Percentiles rank a stretch among this genome's conserved stretches.
These are phyloP conservation scores for Xylaria acuta DNA, from an alignment of 495 filamentous ascomycete species.

Conservation along the genomic window DNA sequence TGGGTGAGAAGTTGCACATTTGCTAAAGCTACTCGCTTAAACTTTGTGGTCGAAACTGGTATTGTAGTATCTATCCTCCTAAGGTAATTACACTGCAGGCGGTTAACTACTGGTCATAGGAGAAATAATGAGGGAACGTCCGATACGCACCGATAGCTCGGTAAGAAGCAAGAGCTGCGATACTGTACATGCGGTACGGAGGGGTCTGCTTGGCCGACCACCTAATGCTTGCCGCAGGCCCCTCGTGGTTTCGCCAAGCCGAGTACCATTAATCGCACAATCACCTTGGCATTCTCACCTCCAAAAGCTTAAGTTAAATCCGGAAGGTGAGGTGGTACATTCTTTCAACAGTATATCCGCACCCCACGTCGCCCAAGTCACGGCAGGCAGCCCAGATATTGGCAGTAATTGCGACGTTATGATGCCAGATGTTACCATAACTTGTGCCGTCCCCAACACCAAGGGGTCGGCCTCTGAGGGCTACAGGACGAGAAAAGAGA, in stretches of 20 bases:
- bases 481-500: not conserved
- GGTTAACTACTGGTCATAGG: not conserved
- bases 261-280: slow-evolving; percentile 6
- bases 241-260: slow-evolving; percentile 1
- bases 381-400: slow-evolving; percentile 2
- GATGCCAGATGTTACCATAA: slow-evolving; percentile 21
- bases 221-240: not conserved
- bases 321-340: slow-evolving; percentile 4
- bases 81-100: not conserved
- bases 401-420: slow-evolving; percentile 17
- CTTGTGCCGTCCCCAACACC: slow-evolving; percentile 3
- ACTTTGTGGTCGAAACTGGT: not conserved
- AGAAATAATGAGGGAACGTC: not conserved
- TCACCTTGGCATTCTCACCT: slow-evolving; percentile 13
- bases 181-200: not conserved
- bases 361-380: not conserved
- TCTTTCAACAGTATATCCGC: not conserved
- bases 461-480: not conserved
- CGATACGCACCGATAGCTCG: not conserved
- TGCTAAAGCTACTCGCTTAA: not conserved
- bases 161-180: not conserved
- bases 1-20: not conserved
- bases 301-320: slow-evolving; percentile 13
- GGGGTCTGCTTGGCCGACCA: not conserved
- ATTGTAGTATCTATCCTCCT: not conserved